These are phyloP conservation scores for Rhizopogon roseolus DNA, from an alignment of 768 basidiomycete species.

Conservation along the genomic window DNA sequence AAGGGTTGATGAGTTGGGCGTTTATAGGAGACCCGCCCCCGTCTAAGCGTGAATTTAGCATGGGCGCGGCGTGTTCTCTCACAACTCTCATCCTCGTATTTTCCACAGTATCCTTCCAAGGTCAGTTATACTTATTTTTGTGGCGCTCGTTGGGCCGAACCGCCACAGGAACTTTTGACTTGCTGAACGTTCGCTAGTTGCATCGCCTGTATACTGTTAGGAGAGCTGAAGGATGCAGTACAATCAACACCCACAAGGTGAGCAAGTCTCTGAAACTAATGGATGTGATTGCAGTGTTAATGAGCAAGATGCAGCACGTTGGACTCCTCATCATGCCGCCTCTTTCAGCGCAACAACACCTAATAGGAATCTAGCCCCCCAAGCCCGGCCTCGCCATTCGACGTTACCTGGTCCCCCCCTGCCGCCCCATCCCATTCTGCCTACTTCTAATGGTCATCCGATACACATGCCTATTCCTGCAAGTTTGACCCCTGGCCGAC, in stretches of 20 bases:
- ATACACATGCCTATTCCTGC: conserved; percentile 13
- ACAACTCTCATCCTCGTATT: not conserved
- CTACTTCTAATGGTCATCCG: not conserved
- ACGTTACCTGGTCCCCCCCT: conserved; percentile 12
- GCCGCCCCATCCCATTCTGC: not conserved
- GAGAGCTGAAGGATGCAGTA: conserved; percentile 20
- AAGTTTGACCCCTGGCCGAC: conserved; percentile 20
- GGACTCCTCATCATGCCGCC: conserved; percentile 13
- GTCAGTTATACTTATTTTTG: not conserved
- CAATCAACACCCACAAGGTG: conserved; percentile 27
- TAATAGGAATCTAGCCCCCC: not conserved
- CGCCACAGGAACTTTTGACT: not conserved
- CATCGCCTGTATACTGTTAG: not conserved
- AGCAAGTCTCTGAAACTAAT: not conserved
- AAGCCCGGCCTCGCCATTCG: conserved; percentile 16
- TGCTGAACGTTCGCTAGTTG: not conserved
- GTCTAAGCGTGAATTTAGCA: not conserved
- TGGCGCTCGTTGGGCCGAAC: too few relatives aligned
- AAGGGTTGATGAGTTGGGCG: not conserved
- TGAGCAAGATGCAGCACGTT: conserved; percentile 11
- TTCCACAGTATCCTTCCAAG: not conserved
- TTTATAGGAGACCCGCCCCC: not conserved
- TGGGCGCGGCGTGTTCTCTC: conserved; percentile 1
- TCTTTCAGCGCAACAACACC: conserved; percentile 16
- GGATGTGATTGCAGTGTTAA: not conserved